Evolutionary conservation across 352 stramenopile species (phyloP), one percentile per base, ranked within the genome.

Genomic region (Pythium dissimile): DNA sequence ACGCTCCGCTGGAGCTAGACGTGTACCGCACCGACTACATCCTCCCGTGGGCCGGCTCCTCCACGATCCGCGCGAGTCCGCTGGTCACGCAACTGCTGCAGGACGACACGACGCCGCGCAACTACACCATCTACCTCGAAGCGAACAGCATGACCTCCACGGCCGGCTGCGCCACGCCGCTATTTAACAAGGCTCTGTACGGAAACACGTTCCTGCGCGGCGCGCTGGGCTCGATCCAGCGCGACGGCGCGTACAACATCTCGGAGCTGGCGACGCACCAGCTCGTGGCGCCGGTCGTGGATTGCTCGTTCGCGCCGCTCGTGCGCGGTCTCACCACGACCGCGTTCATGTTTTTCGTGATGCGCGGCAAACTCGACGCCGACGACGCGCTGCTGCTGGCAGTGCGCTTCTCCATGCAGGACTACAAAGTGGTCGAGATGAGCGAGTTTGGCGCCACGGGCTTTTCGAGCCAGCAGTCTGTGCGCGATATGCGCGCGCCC

Each of bases 251-350:
- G 1, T 64, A 71, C 52, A 55, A 63, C 31, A 28, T 67, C n/a
- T 55, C 46, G 2, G 31, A 67, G 35, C 42, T 67, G n/a, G 24
- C 7, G 12, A 39, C 27, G 21, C 39, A 58, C 20, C 30, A 62
- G 27, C 15, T 32, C 15, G 35, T 62, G 7, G 28, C 73, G 23
- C 64, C 71, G 0, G 51, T 85, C 0, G 59, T 81, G 8, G 72
- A 83, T 42, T 84, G 75, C 47, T 64, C 67, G 13, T 76, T 62
- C 16, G 45, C 42, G 6, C 37, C 61, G 24, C 54, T 84, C 48
- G 1, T 59, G 3, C 3, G 53, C 1, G 47, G 26, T 1, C 26
- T 57, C 35, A 16, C 35, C 21, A 57, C 57, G 2, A 13, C 44
- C 24, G 30, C 21, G 5, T 32, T 35, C 5, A 35, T 61, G 32